These are phyloP conservation scores for Cicer yamashitae DNA, from an alignment of 306 rosid genomes.

Conservation along the genomic window DNA sequence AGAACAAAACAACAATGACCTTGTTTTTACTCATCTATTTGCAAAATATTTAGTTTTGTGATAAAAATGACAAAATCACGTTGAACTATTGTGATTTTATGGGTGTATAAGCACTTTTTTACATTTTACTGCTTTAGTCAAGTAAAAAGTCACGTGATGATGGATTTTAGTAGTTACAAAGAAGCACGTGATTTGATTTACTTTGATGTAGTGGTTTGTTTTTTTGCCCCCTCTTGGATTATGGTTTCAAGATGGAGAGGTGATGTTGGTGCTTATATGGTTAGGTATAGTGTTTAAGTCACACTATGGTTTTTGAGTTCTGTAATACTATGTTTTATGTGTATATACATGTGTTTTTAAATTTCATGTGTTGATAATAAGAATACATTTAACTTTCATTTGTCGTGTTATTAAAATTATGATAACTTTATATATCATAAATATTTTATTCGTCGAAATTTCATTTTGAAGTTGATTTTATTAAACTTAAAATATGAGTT, in stretches of 20 bases:
- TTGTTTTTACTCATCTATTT: not conserved
- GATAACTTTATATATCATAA: too few relatives aligned
- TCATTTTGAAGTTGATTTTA: too few relatives aligned
- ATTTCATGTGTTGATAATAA: not conserved
- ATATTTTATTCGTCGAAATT: too few relatives aligned
- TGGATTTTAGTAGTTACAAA: not conserved
- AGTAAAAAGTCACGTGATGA: constrained; percentile 13
- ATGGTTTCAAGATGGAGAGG: constrained; percentile 20
- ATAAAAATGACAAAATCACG: too few relatives aligned
- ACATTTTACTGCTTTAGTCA: constrained; percentile 9
- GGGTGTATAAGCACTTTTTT: not conserved
- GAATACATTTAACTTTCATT: not conserved
- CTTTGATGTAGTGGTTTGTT: constrained; percentile 1
- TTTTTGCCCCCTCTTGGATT: not conserved
- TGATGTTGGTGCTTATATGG: constrained; percentile 1
- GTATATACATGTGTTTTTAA: not conserved
- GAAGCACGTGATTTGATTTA: constrained; percentile 10
- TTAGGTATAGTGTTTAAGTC: not conserved
- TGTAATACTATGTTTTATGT: not conserved
- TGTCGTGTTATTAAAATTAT: too few relatives aligned
- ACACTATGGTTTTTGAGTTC: not conserved
- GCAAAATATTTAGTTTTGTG: too few relatives aligned
- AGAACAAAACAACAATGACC: not conserved
- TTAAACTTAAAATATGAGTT: not conserved
- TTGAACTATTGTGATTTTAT: too few relatives aligned